Conservation (phyloP, 139 green algal genomes). For the Pseudopediastrum boryanum region DNA sequence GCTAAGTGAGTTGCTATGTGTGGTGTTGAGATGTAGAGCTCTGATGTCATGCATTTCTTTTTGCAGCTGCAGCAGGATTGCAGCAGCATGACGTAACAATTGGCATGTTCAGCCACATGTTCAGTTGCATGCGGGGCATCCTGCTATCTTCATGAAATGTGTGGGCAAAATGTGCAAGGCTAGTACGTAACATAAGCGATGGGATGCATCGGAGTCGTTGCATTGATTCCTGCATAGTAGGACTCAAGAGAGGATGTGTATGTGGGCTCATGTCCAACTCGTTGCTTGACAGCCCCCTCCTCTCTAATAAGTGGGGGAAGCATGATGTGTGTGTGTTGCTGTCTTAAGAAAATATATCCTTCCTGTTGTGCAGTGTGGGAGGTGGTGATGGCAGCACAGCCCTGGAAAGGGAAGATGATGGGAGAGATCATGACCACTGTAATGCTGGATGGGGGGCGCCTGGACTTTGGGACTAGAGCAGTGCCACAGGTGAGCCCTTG, state of each 20-base stretch:
- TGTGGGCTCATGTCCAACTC: not conserved
- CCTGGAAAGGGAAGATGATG: constrained; percentile 36
- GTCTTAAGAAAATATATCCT: too few species aligned
- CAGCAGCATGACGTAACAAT: not conserved
- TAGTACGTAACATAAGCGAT: not conserved
- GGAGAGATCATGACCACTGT: constrained; percentile 30
- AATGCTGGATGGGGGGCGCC: constrained; percentile 22
- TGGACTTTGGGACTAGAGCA: too few species aligned
- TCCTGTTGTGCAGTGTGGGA: constrained; percentile 30
- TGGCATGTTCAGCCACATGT: not conserved
- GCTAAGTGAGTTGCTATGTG: constrained; percentile 16
- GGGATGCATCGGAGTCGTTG: not conserved
- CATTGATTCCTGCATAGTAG: not conserved
- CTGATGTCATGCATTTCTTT: not conserved
- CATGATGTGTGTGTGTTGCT: not conserved
- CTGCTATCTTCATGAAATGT: not conserved
- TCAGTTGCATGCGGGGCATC: not conserved
- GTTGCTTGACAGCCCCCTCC: not conserved
- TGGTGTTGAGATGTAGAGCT: not conserved
- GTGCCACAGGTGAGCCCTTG: too few species aligned
- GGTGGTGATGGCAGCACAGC: constrained; percentile 14
- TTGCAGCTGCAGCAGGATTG: not conserved
- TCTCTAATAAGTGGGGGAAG: not conserved
- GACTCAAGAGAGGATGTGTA: not conserved
- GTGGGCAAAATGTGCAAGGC: not conserved